Evolutionary conservation across 1,284 basidiomycete species (phyloP).

Genomic region (Erythrobasidium hasegawianum): DNA sequence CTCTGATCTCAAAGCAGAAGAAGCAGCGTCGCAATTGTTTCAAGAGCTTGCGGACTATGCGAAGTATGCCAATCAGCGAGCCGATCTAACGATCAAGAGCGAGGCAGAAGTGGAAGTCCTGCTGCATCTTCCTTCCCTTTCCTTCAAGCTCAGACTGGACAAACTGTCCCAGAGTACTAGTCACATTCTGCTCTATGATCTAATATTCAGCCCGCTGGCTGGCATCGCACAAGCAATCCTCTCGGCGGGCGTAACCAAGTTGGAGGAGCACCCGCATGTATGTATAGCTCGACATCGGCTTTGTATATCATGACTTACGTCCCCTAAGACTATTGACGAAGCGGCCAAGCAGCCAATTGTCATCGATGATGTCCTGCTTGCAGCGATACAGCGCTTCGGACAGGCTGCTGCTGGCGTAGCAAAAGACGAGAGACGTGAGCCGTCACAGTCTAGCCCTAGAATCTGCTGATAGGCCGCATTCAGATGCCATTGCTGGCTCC

Average conservation of each 20-base stretch:
- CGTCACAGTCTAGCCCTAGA: too few relatives aligned
- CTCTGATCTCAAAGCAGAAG: conserved; percentile 14
- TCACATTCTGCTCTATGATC: conserved; percentile 14
- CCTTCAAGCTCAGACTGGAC: conserved; percentile 20
- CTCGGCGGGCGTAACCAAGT: not conserved
- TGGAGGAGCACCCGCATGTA: conserved; percentile 6
- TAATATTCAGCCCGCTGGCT: conserved; percentile 12
- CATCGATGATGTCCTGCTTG: not conserved
- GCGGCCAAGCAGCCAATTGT: conserved; percentile 1
- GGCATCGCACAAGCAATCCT: conserved; percentile 7
- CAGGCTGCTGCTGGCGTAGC: conserved; percentile 11
- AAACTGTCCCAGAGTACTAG: conserved; percentile 11
- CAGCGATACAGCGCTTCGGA: conserved; percentile 21
- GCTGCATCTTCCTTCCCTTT: conserved; percentile 7
- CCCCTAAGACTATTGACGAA: conserved; percentile 8
- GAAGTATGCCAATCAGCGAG: not conserved
- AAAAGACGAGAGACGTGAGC: conserved; percentile 1
- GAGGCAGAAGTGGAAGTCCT: conserved; percentile 25
- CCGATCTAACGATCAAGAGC: conserved; percentile 6
- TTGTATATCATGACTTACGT: too few relatives aligned
- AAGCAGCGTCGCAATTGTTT: conserved; percentile 8
- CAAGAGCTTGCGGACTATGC: conserved; percentile 6
- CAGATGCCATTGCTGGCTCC: not conserved
- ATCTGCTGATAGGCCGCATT: too few relatives aligned
- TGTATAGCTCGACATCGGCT: not conserved